Evolutionary conservation across 1,284 basidiomycete species (phyloP), one percentile per base, ranked within the genome.

Genomic region (Sanghuangporus weigelae): DNA sequence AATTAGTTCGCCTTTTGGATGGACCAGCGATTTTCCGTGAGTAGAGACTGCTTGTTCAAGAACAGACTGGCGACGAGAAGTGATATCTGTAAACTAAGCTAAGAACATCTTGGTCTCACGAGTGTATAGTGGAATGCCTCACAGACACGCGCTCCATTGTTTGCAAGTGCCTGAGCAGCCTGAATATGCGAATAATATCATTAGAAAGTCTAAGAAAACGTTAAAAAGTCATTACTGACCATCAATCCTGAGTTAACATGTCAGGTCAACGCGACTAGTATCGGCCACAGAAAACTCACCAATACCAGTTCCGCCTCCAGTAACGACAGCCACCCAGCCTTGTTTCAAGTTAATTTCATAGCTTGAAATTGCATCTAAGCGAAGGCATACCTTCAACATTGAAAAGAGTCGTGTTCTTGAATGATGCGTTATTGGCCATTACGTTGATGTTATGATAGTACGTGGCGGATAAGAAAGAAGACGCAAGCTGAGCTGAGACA

Each of bases 1-100:
- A 23, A 76, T 75, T 54, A 78, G 65, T 64, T 74, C 67, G 12
- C 77, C 76, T 40, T 71, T 69, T 11, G 72, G 72, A 63, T 76
- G 69, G 10, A 64, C 58, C 21, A 74, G 70, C 7, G 62, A 60
- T 23, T 67, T 59, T 14, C 73, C 72, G 69, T 72, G 73, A 0
- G 67, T 67, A 53, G 71, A 67, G 12, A 68, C 67, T 53, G 71
- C 69, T 26, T 66, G 67, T 40, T 73, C 61, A 21, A 73, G 69
- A 5, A 61, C 68, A 1, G 74, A 72, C 26, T 59, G 46, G 40
- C 73, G 71, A 14, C 73, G 73, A 12, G 71, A 69, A 21, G 71
- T 69, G 62, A 75, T 75, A 64, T 75, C 58, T 46, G 16, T 38
- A 12, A 11, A 49, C 14, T 48, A 35, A 31, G 21, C 5, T 5